Conservation (phyloP, 805 yeast species). For the Grigorovia jiainica region DNA sequence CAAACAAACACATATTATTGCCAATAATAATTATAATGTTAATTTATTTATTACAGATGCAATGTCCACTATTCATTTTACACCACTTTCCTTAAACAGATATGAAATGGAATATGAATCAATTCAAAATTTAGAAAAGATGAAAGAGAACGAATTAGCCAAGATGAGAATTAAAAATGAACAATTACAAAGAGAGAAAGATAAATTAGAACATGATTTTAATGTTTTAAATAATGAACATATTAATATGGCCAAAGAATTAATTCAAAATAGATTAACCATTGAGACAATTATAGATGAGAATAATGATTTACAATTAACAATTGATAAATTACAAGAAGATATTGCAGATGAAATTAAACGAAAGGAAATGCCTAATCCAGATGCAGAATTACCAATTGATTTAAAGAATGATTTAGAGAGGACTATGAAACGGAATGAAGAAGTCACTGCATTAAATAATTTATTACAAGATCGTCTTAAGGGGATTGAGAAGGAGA, state of each 20-base stretch:
- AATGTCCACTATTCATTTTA: slow-evolving; percentile 50
- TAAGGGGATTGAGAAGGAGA: slow-evolving; percentile 33
- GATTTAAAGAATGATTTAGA: slow-evolving; percentile 44
- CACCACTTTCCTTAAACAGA: slow-evolving; percentile 63
- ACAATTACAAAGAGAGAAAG: slow-evolving; percentile 59
- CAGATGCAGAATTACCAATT: slow-evolving; percentile 31
- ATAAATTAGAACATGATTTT: slow-evolving; percentile 61
- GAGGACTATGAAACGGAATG: slow-evolving; percentile 49
- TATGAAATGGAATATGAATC: slow-evolving; percentile 69
- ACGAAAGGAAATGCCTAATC: slow-evolving; percentile 23
- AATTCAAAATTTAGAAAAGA: slow-evolving; percentile 57
- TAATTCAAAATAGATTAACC: slow-evolving; percentile 69
- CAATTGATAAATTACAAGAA: slow-evolving; percentile 39
- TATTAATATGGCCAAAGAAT: slow-evolving; percentile 73
- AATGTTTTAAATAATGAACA: slow-evolving; percentile 72
- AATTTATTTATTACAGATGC: slow-evolving; percentile 74
- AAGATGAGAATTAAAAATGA: slow-evolving; percentile 62
- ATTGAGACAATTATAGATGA: slow-evolving; percentile 72
- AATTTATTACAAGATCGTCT: slow-evolving; percentile 46
- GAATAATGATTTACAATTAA: slow-evolving; percentile 46
- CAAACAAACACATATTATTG: neutral
- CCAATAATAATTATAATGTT: slow-evolving; percentile 41
- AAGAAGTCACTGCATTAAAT: slow-evolving; percentile 58
- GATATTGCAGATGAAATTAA: slow-evolving; percentile 29
- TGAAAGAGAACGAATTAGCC: slow-evolving; percentile 52